Conservation (phyloP, 345 rosid genomes). For the Euphorbia lathyris region DNA sequence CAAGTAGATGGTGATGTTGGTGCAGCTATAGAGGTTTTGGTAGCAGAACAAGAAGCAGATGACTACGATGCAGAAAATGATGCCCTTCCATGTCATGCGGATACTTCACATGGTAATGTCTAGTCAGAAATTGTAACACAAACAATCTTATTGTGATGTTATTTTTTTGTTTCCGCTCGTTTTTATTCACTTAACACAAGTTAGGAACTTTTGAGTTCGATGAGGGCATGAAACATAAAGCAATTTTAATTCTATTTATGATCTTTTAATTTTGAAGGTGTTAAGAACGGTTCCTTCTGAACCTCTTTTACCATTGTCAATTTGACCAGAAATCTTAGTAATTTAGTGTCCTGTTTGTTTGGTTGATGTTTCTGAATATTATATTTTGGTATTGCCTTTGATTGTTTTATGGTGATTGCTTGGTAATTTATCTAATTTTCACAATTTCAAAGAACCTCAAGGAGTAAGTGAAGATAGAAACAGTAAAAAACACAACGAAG, state of each 20-base stretch:
- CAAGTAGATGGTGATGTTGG: conserved; percentile 78
- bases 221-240: neutral
- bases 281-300: neutral
- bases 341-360: neutral
- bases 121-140: conserved; percentile 31
- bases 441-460: conserved; percentile 20
- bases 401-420: conserved; percentile 9
- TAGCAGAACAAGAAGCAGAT: conserved; percentile 59
- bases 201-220: neutral
- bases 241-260: neutral
- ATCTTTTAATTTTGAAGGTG: neutral
- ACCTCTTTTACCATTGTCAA: neutral
- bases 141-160: neutral
- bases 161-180: conserved; percentile 11
- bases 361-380: neutral
- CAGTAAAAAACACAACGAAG: conserved; percentile 35
- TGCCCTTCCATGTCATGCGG: conserved; percentile 27
- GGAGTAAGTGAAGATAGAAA: conserved; percentile 35
- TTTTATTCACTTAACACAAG: neutral
- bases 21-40: conserved; percentile 75
- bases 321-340: neutral
- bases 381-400: conserved; percentile 11
- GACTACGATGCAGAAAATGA: conserved; percentile 32
- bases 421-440: conserved; percentile 1
- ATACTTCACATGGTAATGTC: conserved; percentile 54